Percentiles rank a stretch among this genome's conserved stretches.
These are phyloP conservation scores for Bretziella fagacearum DNA, from an alignment of 2,329 filamentous ascomycete genomes.

Conservation along the genomic window DNA sequence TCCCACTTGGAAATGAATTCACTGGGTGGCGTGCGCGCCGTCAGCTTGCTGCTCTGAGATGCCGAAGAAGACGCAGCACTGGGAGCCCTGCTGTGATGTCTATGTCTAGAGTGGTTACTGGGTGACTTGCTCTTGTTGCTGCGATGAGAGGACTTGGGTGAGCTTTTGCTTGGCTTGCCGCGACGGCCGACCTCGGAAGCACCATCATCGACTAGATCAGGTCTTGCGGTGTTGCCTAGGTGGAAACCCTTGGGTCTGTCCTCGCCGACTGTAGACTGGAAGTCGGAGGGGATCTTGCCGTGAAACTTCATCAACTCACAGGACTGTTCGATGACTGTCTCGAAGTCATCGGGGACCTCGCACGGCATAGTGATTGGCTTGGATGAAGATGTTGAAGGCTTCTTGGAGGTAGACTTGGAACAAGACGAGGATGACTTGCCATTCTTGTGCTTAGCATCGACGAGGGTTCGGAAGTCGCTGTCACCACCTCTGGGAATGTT, in stretches of 20 bases:
- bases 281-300: conserved; percentile 7
- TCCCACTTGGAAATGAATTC: conserved; percentile 28
- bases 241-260: conserved; percentile 8
- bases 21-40: conserved; percentile 26
- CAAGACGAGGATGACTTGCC: background rate
- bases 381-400: background rate
- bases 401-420: background rate
- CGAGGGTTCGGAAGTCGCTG: background rate
- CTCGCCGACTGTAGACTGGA: conserved; percentile 5
- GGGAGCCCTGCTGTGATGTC: background rate
- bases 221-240: background rate
- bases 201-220: conserved; percentile 6
- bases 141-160: background rate
- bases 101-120: background rate
- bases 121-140: conserved; percentile 8
- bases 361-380: background rate
- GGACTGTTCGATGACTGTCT: conserved; percentile 8
- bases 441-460: conserved; percentile 1
- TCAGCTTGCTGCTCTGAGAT: conserved; percentile 19
- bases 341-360: conserved; percentile 5
- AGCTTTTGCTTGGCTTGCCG: background rate
- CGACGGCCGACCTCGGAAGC: conserved; percentile 2
- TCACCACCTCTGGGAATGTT: background rate
- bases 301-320: background rate
- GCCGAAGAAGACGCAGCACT: conserved; percentile 5